phyloP scores from a whole-genome alignment of 2,329 filamentous ascomycete species.

The Fusarium protoensiforme region DNA sequence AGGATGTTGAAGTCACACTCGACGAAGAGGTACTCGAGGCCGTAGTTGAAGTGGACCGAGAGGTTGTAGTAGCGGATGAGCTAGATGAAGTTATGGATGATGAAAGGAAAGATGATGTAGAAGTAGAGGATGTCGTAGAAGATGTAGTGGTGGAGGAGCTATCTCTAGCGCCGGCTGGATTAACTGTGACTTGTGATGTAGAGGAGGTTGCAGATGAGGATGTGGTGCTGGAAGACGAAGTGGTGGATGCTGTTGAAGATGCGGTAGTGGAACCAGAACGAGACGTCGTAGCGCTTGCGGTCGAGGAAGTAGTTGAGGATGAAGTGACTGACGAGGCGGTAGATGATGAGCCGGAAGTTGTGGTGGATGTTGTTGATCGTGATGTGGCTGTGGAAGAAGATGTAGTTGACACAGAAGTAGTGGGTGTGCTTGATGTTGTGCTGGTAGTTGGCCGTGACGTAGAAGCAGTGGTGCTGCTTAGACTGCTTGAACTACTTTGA shows the following conservation, averaged over 20 bases:
- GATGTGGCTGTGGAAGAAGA: background rate
- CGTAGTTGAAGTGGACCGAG: slow-evolving; percentile 38
- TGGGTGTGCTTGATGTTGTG: background rate
- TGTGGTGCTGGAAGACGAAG: background rate
- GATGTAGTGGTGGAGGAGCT: background rate
- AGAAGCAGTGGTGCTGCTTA: background rate
- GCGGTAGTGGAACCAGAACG: background rate
- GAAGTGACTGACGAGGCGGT: background rate
- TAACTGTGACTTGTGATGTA: background rate
- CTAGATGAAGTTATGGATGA: background rate
- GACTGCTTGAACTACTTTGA: background rate
- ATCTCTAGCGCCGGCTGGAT: background rate
- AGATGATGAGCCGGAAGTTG: background rate
- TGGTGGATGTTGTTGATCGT: background rate
- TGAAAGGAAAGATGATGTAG: background rate
- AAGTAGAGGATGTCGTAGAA: background rate
- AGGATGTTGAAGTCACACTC: background rate
- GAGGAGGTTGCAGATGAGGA: background rate
- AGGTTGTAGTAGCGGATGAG: slow-evolving; percentile 40
- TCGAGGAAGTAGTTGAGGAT: background rate
- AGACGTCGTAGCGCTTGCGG: background rate
- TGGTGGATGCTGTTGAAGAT: background rate
- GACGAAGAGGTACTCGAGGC: slow-evolving; percentile 35
- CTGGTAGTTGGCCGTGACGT: background rate
- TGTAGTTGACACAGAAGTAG: background rate